Conservation (phyloP, 2,329 filamentous ascomycete species). For the Aspergillus spinulosporus region DNA sequence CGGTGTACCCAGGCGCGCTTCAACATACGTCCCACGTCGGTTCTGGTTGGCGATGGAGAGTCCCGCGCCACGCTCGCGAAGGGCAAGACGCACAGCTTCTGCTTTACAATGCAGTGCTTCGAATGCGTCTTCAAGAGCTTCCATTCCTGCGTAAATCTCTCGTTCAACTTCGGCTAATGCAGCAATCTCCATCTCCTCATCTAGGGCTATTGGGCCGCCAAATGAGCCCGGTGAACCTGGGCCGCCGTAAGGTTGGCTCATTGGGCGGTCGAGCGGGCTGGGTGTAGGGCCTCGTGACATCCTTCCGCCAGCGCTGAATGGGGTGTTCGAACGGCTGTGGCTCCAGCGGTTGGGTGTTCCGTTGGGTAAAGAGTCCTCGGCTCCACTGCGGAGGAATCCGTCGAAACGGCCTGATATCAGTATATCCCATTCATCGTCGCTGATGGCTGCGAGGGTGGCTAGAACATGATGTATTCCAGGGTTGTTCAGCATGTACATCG, state of each 20-base stretch:
- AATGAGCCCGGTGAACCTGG: conserved; percentile 59
- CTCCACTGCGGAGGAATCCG: conserved; percentile 91
- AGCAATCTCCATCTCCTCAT: conserved; percentile 91
- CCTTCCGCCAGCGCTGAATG: conserved; percentile 32
- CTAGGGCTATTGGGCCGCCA: conserved; percentile 77
- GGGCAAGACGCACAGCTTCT: conserved; percentile 72
- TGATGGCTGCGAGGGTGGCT: conserved; percentile 83
- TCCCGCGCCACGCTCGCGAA: conserved; percentile 80
- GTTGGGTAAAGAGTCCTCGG: conserved; percentile 57
- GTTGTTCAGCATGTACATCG: conserved; percentile 82
- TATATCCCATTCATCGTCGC: conserved; percentile 93
- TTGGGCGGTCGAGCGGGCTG: conserved; percentile 41
- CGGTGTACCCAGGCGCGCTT: conserved; percentile 46
- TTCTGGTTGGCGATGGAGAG: conserved; percentile 56
- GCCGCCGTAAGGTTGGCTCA: conserved; percentile 42
- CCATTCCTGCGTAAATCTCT: conserved; percentile 92
- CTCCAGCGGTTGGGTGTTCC: conserved; percentile 30
- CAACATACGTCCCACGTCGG: conserved; percentile 44
- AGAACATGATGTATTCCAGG: conserved; percentile 80
- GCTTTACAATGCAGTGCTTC: conserved; percentile 85
- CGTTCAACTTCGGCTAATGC: conserved; percentile 87
- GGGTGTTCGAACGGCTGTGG: conserved; percentile 43
- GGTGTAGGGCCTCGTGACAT: conserved; percentile 39
- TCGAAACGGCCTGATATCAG: conserved; percentile 91
- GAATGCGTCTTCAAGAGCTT: conserved; percentile 89